Evolutionary conservation across 2,329 filamentous ascomycete species (phyloP).

Genomic region (Pyricularia grisea): DNA sequence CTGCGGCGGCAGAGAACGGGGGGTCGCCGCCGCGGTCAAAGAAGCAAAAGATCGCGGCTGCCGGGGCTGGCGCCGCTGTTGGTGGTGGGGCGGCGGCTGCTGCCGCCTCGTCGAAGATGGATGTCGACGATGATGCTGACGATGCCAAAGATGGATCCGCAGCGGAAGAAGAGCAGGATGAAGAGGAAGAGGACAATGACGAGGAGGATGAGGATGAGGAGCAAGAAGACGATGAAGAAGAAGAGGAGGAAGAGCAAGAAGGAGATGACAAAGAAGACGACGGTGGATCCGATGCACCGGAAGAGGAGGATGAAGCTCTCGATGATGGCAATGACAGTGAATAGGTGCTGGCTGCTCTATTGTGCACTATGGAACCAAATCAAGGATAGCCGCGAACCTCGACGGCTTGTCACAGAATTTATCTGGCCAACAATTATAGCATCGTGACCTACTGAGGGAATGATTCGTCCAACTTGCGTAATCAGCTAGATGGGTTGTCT

Average conservation of each 20-base stretch:
- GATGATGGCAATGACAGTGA: slow-evolving; percentile 22
- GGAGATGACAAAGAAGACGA: slow-evolving; percentile 39
- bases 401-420: neutral
- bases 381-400: neutral
- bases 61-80: slow-evolving; percentile 21
- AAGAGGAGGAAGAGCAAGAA: slow-evolving; percentile 32
- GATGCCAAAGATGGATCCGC: slow-evolving; percentile 22
- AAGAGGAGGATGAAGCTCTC: slow-evolving; percentile 49
- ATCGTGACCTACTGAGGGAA: neutral
- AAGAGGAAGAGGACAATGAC: slow-evolving; percentile 32
- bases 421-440: neutral
- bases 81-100: slow-evolving; percentile 24
- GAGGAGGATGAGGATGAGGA: slow-evolving; percentile 36
- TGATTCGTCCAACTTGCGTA: neutral
- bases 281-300: slow-evolving; percentile 38
- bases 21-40: slow-evolving; percentile 21
- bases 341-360: neutral
- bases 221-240: slow-evolving; percentile 29
- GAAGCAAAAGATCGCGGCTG: slow-evolving; percentile 17
- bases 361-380: neutral
- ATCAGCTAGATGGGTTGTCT: neutral
- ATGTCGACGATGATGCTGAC: slow-evolving; percentile 29
- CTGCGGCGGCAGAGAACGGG: slow-evolving; percentile 10
- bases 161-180: slow-evolving; percentile 23
- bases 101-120: slow-evolving; percentile 28